These are phyloP conservation scores for Alternaria ventricosa DNA, from an alignment of 2,329 filamentous ascomycete species.

Conservation along the genomic window DNA sequence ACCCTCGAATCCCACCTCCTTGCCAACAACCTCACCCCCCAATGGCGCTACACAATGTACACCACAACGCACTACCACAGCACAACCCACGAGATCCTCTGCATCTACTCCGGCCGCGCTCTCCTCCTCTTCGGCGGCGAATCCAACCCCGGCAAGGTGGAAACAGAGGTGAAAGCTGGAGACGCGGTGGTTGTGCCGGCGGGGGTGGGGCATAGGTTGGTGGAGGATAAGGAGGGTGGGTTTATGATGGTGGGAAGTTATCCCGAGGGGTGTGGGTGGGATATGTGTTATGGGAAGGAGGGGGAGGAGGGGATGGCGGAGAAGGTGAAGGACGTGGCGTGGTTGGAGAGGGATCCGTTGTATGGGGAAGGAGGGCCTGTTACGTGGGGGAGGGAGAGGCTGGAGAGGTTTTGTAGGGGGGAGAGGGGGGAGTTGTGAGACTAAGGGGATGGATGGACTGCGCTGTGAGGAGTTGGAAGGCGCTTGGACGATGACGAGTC, in stretches of 20 bases:
- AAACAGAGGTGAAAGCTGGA: constrained; percentile 62
- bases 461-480: neutral
- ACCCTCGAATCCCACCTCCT: constrained; percentile 64
- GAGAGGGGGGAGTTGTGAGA: constrained; percentile 10
- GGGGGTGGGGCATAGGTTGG: constrained; percentile 68
- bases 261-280: constrained; percentile 65
- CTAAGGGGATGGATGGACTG: too few species aligned
- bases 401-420: constrained; percentile 10
- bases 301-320: constrained; percentile 62
- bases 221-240: constrained; percentile 61
- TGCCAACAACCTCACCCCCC: constrained; percentile 60
- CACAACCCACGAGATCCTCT: constrained; percentile 71
- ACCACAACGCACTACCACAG: constrained; percentile 70
- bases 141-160: constrained; percentile 63
- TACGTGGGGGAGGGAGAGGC: constrained; percentile 29
- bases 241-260: constrained; percentile 75
- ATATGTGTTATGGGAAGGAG: constrained; percentile 71
- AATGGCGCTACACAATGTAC: constrained; percentile 76
- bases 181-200: constrained; percentile 71
- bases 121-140: constrained; percentile 71
- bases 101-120: constrained; percentile 64
- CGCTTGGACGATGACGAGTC: neutral
- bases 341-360: constrained; percentile 67
- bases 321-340: constrained; percentile 57
- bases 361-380: constrained; percentile 37